A percentile compares a stretch with the other conserved stretches of the same genome.
phyloP scores from a whole-genome alignment of 1,284 basidiomycete species.

The Inonotus hispidus region DNA sequence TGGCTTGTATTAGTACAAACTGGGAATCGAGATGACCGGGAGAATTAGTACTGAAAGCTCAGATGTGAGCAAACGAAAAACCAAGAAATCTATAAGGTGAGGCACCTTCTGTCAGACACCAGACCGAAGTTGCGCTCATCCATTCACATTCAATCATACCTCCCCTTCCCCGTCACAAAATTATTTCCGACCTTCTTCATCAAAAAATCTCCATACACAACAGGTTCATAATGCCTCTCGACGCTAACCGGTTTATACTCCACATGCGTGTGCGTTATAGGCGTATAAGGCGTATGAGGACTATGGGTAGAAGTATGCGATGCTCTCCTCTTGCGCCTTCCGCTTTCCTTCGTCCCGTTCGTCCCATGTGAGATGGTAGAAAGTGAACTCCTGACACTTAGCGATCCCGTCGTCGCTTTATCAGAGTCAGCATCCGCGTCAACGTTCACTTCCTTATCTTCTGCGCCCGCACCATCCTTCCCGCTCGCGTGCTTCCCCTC shows the following conservation, averaged over 20 bases:
- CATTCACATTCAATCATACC: conserved; percentile 6
- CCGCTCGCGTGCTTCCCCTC: too few relatives aligned
- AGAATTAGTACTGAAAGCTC: neutral
- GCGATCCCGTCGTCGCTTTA: conserved; percentile 6
- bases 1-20: too few relatives aligned
- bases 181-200: conserved; percentile 66
- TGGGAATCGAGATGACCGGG: too few relatives aligned
- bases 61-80: neutral
- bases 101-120: too few relatives aligned
- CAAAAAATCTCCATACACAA: conserved; percentile 74
- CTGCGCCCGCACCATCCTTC: too few relatives aligned
- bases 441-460: neutral
- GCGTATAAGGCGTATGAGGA: conserved; percentile 1
- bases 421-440: conserved; percentile 4
- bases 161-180: conserved; percentile 40
- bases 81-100: too few relatives aligned
- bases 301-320: neutral
- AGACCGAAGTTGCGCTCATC: neutral
- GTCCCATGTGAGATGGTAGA: neutral
- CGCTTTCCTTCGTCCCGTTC: neutral
- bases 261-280: conserved; percentile 7
- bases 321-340: neutral
- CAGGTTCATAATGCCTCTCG: conserved; percentile 36
- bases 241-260: conserved; percentile 14
- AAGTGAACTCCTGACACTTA: conserved; percentile 7